These are phyloP conservation scores for Diversispora eburnea DNA, from an alignment of 192 early-diverging fungal genomes.

Conservation along the genomic window DNA sequence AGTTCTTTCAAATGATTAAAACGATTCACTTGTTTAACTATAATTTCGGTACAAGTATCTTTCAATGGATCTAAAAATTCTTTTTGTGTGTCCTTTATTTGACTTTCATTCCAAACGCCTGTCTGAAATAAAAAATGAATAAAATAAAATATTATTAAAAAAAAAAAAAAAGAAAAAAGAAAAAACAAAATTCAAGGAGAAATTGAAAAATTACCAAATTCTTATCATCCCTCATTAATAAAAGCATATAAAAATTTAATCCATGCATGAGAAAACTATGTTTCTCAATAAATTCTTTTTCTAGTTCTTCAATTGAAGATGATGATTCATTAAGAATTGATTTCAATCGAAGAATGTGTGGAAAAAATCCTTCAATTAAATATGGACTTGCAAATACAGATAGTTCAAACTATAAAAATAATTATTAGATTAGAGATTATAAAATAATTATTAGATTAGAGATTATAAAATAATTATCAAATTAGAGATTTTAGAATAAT, in stretches of 20 bases:
- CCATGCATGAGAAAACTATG: conserved; percentile 46
- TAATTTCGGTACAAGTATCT: conserved; percentile 6
- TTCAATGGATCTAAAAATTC: conserved; percentile 36
- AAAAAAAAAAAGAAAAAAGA: conserved; percentile 11
- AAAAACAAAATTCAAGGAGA: neutral
- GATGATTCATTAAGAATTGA: conserved; percentile 22
- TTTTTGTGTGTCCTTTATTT: conserved; percentile 26
- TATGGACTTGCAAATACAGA: conserved; percentile 41
- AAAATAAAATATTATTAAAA: neutral
- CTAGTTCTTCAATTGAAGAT: conserved; percentile 26
- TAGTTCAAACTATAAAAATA: neutral
- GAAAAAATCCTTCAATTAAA: conserved; percentile 39
- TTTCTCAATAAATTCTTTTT: conserved; percentile 37
- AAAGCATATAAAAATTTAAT: conserved; percentile 47
- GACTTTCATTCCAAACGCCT: conserved; percentile 34
- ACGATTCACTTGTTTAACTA: neutral
- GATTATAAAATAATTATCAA: too few relatives aligned
- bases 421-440: neutral
- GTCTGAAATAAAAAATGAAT: conserved; percentile 28
- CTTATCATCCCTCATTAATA: conserved; percentile 43
- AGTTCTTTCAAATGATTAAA: neutral
- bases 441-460: too few relatives aligned
- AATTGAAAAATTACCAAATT: conserved; percentile 36
- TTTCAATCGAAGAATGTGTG: conserved; percentile 32
- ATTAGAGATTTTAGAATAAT: too few relatives aligned